Evolutionary conservation across 768 basidiomycete genomes (phyloP).

Genomic region (Russula abietina): DNA sequence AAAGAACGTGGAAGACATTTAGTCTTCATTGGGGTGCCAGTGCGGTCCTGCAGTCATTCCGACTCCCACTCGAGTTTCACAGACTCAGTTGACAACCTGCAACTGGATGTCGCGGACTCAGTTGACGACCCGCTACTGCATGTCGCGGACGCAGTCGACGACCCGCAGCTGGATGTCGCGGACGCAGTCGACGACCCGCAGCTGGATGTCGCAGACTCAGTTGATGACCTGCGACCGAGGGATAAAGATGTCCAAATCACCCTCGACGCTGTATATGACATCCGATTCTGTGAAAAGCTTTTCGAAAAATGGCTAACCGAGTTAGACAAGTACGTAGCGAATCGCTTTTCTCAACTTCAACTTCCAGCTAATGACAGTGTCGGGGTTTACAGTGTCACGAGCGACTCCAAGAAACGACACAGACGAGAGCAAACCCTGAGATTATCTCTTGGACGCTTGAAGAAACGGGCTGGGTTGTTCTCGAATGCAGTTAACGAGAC

Average conservation of each 20-base stretch:
- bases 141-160: too few species aligned
- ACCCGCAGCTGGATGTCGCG: conserved; percentile 8
- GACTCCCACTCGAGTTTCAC: background rate
- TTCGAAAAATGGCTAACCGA: conserved; percentile 14
- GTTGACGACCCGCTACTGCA: too few species aligned
- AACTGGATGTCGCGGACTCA: too few species aligned
- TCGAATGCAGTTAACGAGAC: too few species aligned
- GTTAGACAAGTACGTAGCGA: conserved; percentile 3
- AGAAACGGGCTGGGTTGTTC: too few species aligned
- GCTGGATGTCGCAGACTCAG: background rate
- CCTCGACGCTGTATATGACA: conserved; percentile 9
- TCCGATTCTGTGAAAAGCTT: conserved; percentile 16
- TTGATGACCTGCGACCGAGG: conserved; percentile 6
- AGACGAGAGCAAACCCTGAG: too few species aligned
- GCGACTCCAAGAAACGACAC: too few species aligned
- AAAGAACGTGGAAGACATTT: conserved; percentile 3
- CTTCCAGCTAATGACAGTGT: background rate
- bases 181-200: too few species aligned
- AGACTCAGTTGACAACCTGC: too few species aligned
- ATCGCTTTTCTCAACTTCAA: background rate
- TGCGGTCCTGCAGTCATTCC: too few species aligned
- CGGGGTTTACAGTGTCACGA: background rate
- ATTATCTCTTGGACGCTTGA: too few species aligned
- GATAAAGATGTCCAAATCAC: background rate
- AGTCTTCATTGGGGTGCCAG: too few species aligned